Evolutionary conservation across 768 basidiomycete genomes (phyloP).

Genomic region (Tephrocybe sp.): DNA sequence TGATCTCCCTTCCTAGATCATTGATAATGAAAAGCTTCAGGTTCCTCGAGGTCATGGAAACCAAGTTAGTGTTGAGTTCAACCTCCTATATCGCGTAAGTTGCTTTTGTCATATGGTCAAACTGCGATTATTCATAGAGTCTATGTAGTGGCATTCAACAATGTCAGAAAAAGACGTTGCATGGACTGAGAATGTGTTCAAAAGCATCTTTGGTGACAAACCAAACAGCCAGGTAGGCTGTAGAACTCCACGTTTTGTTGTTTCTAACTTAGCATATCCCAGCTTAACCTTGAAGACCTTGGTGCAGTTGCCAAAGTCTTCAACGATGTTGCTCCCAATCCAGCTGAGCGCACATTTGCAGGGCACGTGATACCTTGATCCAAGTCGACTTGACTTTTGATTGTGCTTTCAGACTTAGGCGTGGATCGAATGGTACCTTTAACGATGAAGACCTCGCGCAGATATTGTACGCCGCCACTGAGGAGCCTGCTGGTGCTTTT

Average conservation of each 20-base stretch:
- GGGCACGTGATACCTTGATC: conserved; percentile 26
- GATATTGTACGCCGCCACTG: conserved; percentile 44
- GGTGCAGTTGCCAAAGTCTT: conserved; percentile 16
- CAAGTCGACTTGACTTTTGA: background rate
- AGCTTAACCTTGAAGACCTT: conserved; percentile 27
- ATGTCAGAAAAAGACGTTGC: conserved; percentile 43
- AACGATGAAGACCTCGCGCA: conserved; percentile 48
- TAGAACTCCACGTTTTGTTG: background rate
- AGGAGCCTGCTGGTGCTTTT: conserved; percentile 42
- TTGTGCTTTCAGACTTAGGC: conserved; percentile 32
- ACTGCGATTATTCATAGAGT: background rate
- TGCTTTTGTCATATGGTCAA: background rate
- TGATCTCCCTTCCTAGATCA: conserved; percentile 22
- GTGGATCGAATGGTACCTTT: conserved; percentile 47
- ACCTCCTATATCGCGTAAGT: conserved; percentile 40
- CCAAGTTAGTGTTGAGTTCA: conserved; percentile 69
- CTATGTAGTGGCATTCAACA: conserved; percentile 55
- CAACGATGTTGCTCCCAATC: conserved; percentile 17
- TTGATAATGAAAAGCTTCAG: conserved; percentile 30
- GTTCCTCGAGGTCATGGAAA: conserved; percentile 59
- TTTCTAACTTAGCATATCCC: background rate
- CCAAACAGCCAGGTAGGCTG: conserved; percentile 31
- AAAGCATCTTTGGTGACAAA: conserved; percentile 32
- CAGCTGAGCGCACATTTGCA: conserved; percentile 42
- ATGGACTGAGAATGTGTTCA: conserved; percentile 51